These are phyloP conservation scores for Dillenia suffruticosa DNA, from an alignment of 164 flowering plant genomes.

Conservation along the genomic window DNA sequence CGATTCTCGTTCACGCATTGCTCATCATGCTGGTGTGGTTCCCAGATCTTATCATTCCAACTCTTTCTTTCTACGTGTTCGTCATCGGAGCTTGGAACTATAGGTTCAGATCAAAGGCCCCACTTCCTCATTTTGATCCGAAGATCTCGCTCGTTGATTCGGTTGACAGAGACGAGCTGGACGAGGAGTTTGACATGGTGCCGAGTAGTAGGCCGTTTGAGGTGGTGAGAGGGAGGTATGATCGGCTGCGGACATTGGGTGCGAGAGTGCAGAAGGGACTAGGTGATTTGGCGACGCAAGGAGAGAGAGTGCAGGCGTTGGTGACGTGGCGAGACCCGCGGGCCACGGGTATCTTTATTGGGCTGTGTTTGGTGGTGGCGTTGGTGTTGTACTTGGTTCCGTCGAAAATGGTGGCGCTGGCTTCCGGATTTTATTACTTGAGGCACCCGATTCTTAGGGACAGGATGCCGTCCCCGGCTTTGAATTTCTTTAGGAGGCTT, in stretches of 20 bases:
- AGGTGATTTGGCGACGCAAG: conserved; percentile 83
- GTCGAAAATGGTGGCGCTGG: conserved; percentile 78
- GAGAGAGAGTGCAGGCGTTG: conserved; percentile 73
- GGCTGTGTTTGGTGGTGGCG: conserved; percentile 53
- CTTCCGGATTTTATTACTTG: conserved; percentile 69
- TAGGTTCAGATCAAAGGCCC: conserved; percentile 35
- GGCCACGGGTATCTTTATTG: conserved; percentile 75
- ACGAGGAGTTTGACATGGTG: conserved; percentile 77
- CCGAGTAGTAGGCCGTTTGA: conserved; percentile 55
- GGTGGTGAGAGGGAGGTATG: conserved; percentile 55
- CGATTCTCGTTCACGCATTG: conserved; percentile 70
- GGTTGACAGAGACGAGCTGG: conserved; percentile 67
- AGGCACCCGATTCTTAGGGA: conserved; percentile 86
- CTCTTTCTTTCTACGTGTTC: conserved; percentile 59
- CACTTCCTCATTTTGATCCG: conserved; percentile 44
- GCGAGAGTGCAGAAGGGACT: conserved; percentile 62
- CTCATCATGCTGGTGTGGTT: conserved; percentile 78
- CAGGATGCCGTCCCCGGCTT: conserved; percentile 67
- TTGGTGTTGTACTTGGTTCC: conserved; percentile 68
- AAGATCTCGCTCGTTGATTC: conserved; percentile 57
- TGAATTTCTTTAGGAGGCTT: conserved; percentile 78
- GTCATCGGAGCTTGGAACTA: conserved; percentile 77
- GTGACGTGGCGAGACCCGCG: conserved; percentile 93
- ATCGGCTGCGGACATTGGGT: conserved; percentile 58
- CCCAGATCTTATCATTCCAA: conserved; percentile 75